Base-by-base conservation (phyloP, 1,284 basidiomycete genomes). In the Clitocybe nebularis region DNA sequence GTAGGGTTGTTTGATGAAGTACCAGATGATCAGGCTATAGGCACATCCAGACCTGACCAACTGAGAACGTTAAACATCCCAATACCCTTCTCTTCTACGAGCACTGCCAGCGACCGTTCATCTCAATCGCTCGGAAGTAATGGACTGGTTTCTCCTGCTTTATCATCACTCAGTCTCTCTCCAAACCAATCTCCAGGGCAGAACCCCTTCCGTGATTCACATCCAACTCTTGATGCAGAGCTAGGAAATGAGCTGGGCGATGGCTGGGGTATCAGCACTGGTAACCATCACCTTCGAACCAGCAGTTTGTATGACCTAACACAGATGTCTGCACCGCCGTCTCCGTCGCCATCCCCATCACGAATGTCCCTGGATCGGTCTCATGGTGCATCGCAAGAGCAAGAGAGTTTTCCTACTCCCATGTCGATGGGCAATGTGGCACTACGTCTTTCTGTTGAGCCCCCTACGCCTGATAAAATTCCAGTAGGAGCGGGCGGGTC, bases 1-100 rank as follows among this genome's bases (percentile, higher is more conserved):
- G 68, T 82, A 14, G 81, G 80, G 6, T 61, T 86, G 5, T 87
- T 88, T 49, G 78, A 80, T 47, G 54, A 60, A 24, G 30, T 14
- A 9, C 30, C 25, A 20, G 46, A 47, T 41, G 49, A 43, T 11
- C 41, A 51, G 25, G 34, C 40, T 23, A 35, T 45, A 38, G 41
- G 46, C 32, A 42, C 38, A 44, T 42, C 40, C 29, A 48, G 46
- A 13, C 49, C 41, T 41, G 41, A 47, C 23, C 39, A 52, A 23
- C 41, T 46, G 14, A 47, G 41, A 24, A 29, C 38, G 20, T 44
- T 47, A 32, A 43, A 47, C 28, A 45, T 58, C 14, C 53, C 58
- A 3, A 41, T 54, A 13, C 52, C 56, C 33, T 50, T 59, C 43
- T 47, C 49, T 7, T 50, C 51, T 23, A 51, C 53, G 23, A 50